Evolutionary conservation across 768 basidiomycete species (phyloP).

Genomic region (Boletus sp.): DNA sequence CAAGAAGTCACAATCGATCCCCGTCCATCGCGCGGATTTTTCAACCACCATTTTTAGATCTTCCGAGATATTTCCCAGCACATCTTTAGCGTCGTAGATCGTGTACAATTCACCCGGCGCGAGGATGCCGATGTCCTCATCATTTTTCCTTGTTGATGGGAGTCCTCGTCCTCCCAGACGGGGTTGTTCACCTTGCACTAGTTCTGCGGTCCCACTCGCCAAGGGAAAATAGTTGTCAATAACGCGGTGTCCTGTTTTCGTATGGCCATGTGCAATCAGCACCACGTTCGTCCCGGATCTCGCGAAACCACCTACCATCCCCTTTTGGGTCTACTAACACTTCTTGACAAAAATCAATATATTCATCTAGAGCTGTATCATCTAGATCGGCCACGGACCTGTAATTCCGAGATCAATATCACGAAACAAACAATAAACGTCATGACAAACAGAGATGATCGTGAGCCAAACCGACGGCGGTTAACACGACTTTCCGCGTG

Average conservation of each 20-base stretch:
- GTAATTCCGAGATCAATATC: slow-evolving; percentile 2
- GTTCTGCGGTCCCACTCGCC: neutral
- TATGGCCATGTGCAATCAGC: slow-evolving; percentile 5
- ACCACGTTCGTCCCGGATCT: slow-evolving; percentile 11
- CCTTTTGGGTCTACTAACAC: slow-evolving; percentile 41
- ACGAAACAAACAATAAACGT: slow-evolving; percentile 7
- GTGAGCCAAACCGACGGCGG: slow-evolving; percentile 42
- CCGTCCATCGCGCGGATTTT: slow-evolving; percentile 53
- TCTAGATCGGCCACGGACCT: slow-evolving; percentile 57
- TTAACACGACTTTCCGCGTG: slow-evolving; percentile 31
- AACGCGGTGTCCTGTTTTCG: slow-evolving; percentile 30
- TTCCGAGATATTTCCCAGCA: slow-evolving; percentile 53
- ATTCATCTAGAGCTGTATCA: slow-evolving; percentile 55
- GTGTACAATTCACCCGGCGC: slow-evolving; percentile 61
- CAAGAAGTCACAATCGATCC: slow-evolving; percentile 53
- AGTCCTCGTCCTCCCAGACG: slow-evolving; percentile 6
- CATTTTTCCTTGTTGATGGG: slow-evolving; percentile 8
- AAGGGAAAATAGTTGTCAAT: slow-evolving; percentile 46
- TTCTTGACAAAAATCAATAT: slow-evolving; percentile 62
- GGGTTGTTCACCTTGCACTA: neutral
- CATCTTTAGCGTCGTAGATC: slow-evolving; percentile 68
- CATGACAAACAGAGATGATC: slow-evolving; percentile 42
- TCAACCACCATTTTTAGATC: slow-evolving; percentile 52
- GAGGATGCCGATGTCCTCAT: slow-evolving; percentile 11
- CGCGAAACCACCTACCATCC: slow-evolving; percentile 24